These are phyloP conservation scores for Colletotrichum tropicale DNA, from an alignment of 2,329 filamentous ascomycete genomes.

Conservation along the genomic window DNA sequence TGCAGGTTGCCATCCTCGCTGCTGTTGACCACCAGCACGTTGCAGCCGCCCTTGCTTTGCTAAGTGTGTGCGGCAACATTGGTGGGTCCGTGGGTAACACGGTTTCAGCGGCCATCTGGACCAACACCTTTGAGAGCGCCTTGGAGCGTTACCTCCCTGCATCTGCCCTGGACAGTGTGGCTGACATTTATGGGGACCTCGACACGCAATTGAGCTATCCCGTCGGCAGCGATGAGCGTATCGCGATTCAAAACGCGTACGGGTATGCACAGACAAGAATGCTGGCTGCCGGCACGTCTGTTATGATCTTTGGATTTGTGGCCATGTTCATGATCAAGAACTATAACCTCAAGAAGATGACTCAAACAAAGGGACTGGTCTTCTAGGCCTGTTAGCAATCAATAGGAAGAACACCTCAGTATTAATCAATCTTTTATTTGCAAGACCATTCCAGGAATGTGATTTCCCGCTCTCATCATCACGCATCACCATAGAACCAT, in stretches of 20 bases:
- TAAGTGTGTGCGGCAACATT: constrained; percentile 47
- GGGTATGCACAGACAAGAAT: constrained; percentile 51
- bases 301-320: constrained; percentile 32
- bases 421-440: too few relatives aligned
- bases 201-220: constrained; percentile 53
- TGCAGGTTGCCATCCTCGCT: constrained; percentile 64
- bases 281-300: constrained; percentile 35
- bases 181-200: constrained; percentile 56
- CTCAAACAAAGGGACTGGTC: constrained; percentile 55
- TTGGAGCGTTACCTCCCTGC: constrained; percentile 54
- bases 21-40: constrained; percentile 59
- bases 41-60: constrained; percentile 50
- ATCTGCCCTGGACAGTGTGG: constrained; percentile 36
- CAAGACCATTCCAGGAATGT: too few relatives aligned
- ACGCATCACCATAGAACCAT: too few relatives aligned
- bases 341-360: constrained; percentile 49
- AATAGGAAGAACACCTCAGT: too few relatives aligned
- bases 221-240: constrained; percentile 42
- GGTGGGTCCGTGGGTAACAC: constrained; percentile 50
- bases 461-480: too few relatives aligned
- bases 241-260: constrained; percentile 62
- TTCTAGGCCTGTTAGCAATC: constrained; percentile 36
- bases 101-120: constrained; percentile 47
- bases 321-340: constrained; percentile 50
- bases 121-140: constrained; percentile 44